Conservation (phyloP, 139 green algal genomes). For the Chlamydomonas eustigma region DNA sequence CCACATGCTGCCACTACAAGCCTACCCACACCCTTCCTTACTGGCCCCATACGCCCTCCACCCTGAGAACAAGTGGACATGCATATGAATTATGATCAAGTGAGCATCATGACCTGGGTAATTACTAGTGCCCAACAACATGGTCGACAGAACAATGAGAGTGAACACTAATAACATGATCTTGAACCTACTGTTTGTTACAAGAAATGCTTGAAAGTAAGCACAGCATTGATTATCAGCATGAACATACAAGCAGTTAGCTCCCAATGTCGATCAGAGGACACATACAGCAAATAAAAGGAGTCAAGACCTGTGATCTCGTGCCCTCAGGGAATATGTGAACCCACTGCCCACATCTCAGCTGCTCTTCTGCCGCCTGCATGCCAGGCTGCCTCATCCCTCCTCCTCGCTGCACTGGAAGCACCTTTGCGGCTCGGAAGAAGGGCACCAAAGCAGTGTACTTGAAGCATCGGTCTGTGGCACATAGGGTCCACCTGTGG, state of each 20-base stretch:
- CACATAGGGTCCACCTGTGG: conserved; percentile 89
- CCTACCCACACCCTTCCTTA: conserved; percentile 70
- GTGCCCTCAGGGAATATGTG: conserved; percentile 94
- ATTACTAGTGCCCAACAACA: too few relatives aligned
- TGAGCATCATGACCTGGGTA: too few relatives aligned
- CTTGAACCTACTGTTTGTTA: too few relatives aligned
- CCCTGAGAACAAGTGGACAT: too few relatives aligned
- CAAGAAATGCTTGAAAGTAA: too few relatives aligned
- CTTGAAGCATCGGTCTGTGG: conserved; percentile 87
- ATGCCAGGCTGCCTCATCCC: conserved; percentile 78
- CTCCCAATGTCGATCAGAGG: too few relatives aligned
- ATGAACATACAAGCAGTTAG: too few relatives aligned
- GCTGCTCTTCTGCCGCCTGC: conserved; percentile 51
- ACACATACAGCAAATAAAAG: too few relatives aligned
- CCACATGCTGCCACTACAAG: conserved; percentile 61
- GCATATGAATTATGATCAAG: too few relatives aligned
- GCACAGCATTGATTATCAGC: too few relatives aligned
- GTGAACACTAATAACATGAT: too few relatives aligned
- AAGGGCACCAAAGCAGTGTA: conserved; percentile 52
- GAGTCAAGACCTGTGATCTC: conserved; percentile 45
- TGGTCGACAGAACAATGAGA: too few relatives aligned
- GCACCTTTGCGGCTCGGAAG: conserved; percentile 77
- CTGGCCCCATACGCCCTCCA: conserved; percentile 51
- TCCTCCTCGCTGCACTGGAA: conserved; percentile 80
- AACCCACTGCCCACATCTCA: conserved; percentile 79